A percentile compares a stretch with the other conserved stretches of the same genome.
Conservation (phyloP, 805 yeast genomes). For the Hanseniaspora valbyensis region DNA sequence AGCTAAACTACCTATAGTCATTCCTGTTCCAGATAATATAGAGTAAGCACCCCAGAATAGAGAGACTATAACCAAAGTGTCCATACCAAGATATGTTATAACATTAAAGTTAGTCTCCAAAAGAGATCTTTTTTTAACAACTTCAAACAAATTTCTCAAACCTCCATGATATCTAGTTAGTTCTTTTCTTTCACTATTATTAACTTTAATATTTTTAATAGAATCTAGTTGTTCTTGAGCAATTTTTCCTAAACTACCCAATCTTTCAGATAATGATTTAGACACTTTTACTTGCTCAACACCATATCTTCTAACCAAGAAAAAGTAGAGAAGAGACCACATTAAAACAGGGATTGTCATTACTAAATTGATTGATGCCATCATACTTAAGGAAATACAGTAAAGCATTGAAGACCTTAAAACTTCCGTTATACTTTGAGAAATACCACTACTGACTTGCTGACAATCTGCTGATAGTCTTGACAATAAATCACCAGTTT, state of each 20-base stretch:
- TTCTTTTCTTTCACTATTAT: constrained; percentile 78
- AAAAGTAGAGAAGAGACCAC: constrained; percentile 68
- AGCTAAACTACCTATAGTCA: constrained; percentile 82
- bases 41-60: constrained; percentile 72
- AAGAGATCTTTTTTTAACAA: constrained; percentile 71
- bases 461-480: constrained; percentile 83
- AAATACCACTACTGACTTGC: constrained; percentile 74
- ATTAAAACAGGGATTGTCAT: constrained; percentile 69
- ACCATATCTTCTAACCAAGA: constrained; percentile 75
- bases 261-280: constrained; percentile 67
- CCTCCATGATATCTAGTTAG: constrained; percentile 65
- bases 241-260: constrained; percentile 78
- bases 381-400: constrained; percentile 75
- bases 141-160: constrained; percentile 50
- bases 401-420: constrained; percentile 73
- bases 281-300: constrained; percentile 66
- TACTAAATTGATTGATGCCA: constrained; percentile 74
- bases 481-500: constrained; percentile 88
- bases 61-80: constrained; percentile 62
- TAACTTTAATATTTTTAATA: constrained; percentile 79
- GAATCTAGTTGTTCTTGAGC: constrained; percentile 88
- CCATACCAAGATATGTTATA: constrained; percentile 75
- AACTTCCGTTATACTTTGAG: constrained; percentile 89
- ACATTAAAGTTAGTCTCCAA: constrained; percentile 70
- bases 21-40: constrained; percentile 55